These are phyloP conservation scores for Cavenderia fasciculata DNA, from an alignment of 78 protist species.

Conservation along the genomic window DNA sequence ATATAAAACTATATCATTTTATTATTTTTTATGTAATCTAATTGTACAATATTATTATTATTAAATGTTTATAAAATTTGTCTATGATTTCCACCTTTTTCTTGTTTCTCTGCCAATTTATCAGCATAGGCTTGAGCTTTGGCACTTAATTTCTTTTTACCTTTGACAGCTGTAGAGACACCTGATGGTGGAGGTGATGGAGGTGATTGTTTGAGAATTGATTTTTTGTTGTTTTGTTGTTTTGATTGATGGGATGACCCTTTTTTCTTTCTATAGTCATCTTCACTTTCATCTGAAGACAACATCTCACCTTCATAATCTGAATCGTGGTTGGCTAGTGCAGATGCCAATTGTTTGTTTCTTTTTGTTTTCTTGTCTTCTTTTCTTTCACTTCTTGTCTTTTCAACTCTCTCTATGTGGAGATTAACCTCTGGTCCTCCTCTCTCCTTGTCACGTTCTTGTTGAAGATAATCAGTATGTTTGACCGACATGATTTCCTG, in stretches of 20 bases:
- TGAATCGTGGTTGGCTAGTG: neutral
- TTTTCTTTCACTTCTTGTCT: neutral
- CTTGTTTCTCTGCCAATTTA: conserved; percentile 52
- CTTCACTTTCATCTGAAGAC: neutral
- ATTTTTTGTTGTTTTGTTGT: neutral
- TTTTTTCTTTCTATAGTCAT: neutral
- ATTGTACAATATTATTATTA: neutral
- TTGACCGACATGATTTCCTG: neutral
- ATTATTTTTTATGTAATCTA: too few species aligned
- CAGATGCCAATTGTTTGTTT: neutral
- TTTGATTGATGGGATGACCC: neutral
- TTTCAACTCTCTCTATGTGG: neutral
- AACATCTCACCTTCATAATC: neutral
- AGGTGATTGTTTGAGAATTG: neutral
- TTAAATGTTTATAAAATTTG: conserved; percentile 1
- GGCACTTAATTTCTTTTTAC: conserved; percentile 4
- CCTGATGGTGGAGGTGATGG: neutral
- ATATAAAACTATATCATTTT: too few species aligned
- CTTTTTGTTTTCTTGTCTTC: neutral
- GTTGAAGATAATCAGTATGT: neutral
- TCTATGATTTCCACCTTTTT: conserved; percentile 57
- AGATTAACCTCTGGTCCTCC: too few species aligned
- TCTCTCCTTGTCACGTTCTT: too few species aligned
- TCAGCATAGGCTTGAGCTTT: conserved; percentile 49
- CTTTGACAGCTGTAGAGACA: neutral